Conservation (phyloP, 163 green algal species). For the Picocystis sp. region DNA sequence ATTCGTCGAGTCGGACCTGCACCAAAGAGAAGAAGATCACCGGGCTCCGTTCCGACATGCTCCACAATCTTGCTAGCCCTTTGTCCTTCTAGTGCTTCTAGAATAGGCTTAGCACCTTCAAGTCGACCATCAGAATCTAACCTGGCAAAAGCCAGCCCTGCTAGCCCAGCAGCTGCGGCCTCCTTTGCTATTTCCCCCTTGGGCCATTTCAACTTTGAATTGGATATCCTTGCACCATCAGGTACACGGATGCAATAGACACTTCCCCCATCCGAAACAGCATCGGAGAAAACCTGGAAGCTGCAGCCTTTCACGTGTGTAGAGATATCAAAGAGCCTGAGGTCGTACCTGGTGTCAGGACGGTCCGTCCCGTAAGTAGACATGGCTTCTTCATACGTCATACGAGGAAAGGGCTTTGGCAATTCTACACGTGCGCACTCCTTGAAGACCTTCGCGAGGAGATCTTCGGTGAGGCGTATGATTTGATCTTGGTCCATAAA, state of each 20-base stretch:
- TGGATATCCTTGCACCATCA: conserved; percentile 57
- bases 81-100: conserved; percentile 37
- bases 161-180: conserved; percentile 34
- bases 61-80: conserved; percentile 9
- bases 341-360: conserved; percentile 77
- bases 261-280: conserved; percentile 45
- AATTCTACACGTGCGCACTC: conserved; percentile 42
- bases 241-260: conserved; percentile 74
- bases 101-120: conserved; percentile 36
- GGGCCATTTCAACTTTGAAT: conserved; percentile 69
- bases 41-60: conserved; percentile 24
- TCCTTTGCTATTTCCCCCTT: conserved; percentile 80
- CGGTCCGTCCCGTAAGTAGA: conserved; percentile 69
- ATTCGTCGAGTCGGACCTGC: conserved; percentile 38
- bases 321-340: conserved; percentile 47
- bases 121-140: conserved; percentile 39
- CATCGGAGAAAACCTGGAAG: conserved; percentile 67
- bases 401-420: conserved; percentile 42
- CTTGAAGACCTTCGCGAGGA: conserved; percentile 58
- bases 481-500: conserved; percentile 71
- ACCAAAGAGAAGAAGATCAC: conserved; percentile 80
- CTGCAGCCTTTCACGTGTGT: conserved; percentile 32
- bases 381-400: conserved; percentile 83
- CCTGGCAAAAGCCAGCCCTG: conserved; percentile 64
- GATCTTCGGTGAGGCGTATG: conserved; percentile 62